These are phyloP conservation scores for Stemphylium lycopersici DNA, from an alignment of 2,329 filamentous ascomycete species.

Conservation along the genomic window DNA sequence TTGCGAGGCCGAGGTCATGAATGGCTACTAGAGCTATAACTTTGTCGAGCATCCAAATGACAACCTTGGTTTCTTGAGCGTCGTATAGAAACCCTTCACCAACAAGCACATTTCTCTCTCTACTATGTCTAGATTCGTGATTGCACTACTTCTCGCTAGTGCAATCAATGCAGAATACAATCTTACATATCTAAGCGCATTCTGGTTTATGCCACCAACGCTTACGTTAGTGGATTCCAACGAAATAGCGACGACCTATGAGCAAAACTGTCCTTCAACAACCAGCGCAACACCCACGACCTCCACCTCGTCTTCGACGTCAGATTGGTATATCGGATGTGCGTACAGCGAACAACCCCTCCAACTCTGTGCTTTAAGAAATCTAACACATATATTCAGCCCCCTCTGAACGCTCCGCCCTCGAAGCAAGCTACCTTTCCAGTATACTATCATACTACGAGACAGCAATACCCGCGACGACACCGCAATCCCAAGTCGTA, in stretches of 20 bases:
- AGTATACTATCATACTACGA: background rate
- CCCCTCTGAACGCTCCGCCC: background rate
- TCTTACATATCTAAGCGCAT: slow-evolving; percentile 3
- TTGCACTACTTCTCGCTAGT: background rate
- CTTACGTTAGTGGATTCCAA: slow-evolving; percentile 4
- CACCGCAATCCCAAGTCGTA: background rate
- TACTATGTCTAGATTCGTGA: background rate
- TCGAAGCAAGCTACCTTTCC: background rate
- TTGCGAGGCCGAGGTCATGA: background rate
- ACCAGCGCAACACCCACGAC: background rate
- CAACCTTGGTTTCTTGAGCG: no score
- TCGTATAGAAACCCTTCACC: background rate
- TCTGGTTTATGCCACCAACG: background rate
- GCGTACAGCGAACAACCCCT: background rate
- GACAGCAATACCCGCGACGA: slow-evolving; percentile 36
- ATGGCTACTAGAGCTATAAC: background rate
- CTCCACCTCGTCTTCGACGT: slow-evolving; percentile 25
- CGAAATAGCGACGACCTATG: slow-evolving; percentile 12
- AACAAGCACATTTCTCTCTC: background rate
- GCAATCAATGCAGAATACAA: slow-evolving; percentile 5
- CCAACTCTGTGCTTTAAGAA: background rate
- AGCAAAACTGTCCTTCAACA: slow-evolving; percentile 1
- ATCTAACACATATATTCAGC: background rate
- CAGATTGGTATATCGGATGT: background rate
- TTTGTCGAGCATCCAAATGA: background rate